Evolutionary conservation across 2,329 filamentous ascomycete species (phyloP).

Genomic region (Microcyclospora pomicola): DNA sequence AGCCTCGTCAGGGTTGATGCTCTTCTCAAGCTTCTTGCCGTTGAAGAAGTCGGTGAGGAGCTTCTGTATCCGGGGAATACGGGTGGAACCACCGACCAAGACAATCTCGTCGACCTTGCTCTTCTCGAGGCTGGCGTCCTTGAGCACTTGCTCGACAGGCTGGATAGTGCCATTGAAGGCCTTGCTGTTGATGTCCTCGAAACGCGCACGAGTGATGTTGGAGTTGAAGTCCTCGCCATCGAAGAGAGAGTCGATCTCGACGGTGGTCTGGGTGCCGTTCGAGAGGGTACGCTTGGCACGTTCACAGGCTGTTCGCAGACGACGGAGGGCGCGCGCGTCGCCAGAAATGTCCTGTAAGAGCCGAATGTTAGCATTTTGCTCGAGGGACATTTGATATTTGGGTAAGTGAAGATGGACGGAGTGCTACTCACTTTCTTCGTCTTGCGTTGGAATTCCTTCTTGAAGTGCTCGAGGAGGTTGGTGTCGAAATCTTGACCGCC

Average conservation of each 20-base stretch:
- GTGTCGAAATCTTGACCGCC: slow-evolving; percentile 96
- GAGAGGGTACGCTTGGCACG: slow-evolving; percentile 98
- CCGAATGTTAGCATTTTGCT: background rate
- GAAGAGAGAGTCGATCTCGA: slow-evolving; percentile 97
- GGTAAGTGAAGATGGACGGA: background rate
- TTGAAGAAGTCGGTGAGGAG: slow-evolving; percentile 97
- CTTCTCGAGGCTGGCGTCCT: slow-evolving; percentile 84
- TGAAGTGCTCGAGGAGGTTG: slow-evolving; percentile 90
- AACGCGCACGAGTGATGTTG: slow-evolving; percentile 94
- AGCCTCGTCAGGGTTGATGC: slow-evolving; percentile 99
- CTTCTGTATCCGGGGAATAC: slow-evolving; percentile 99
- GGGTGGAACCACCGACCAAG: slow-evolving; percentile 95
- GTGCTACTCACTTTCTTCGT: slow-evolving; percentile 43
- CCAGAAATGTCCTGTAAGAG: slow-evolving; percentile 46
- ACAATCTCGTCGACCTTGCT: slow-evolving; percentile 92
- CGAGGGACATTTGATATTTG: background rate
- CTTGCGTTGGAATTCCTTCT: slow-evolving; percentile 81
- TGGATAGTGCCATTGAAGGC: slow-evolving; percentile 87
- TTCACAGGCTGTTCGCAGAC: slow-evolving; percentile 95
- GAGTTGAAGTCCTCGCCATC: slow-evolving; percentile 97
- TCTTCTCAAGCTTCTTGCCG: slow-evolving; percentile 99
- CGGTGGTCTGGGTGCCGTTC: slow-evolving; percentile 90
- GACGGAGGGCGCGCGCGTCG: slow-evolving; percentile 83
- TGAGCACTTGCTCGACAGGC: slow-evolving; percentile 90
- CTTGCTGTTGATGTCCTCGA: slow-evolving; percentile 96